Evolutionary conservation across 331 rosid genomes (phyloP), one percentile per base, ranked within the genome.

Genomic region (Quercus tomentella): DNA sequence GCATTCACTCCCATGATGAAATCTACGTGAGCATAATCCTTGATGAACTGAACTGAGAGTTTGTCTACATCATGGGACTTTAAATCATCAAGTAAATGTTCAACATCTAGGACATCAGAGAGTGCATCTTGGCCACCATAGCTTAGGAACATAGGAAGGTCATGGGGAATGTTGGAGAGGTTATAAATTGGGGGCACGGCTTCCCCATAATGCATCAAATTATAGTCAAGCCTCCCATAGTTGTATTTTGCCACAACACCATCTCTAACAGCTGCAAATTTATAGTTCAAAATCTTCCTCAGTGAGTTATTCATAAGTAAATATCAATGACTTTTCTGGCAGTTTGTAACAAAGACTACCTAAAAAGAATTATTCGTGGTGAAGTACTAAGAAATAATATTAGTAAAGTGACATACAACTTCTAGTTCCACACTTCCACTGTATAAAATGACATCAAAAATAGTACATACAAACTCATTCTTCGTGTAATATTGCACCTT

Each of bases 111-210:
- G 45, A 51, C 79, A 82, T 95, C 97, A 0, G 99, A 89, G 41
- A 95, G 91, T 0, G 97, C 96, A 56, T 95, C 99, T 35, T 41
- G 72, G 31, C 96, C 97, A 0, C 99, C 98, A 51, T 91, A 89
- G 94, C 96, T 95, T 21, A 95, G 63, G 88, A 93, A 93, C 21
- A 95, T 80, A 65, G 99, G 94, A 23, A 95, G 85, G 62, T 93
- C 75, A 12, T 35, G 84, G 3, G 99, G 96, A 66, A 93, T 93
- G 77, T 89, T 92, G 21, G 98, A 89, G 31, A 95, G 90, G 90
- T 91, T 89, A 52, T 95, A 93, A 21, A 76, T 22, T 4, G 99
- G 99, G 26, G 98, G 97, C 2, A 4, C 23, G 28, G n/a, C 4
- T 22, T 87, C 75, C 63, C 98, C 96, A 33, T 95, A 95, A 63